Evolutionary conservation across 2,329 filamentous ascomycete species (phyloP).

Genomic region (Chaetomium sp.): DNA sequence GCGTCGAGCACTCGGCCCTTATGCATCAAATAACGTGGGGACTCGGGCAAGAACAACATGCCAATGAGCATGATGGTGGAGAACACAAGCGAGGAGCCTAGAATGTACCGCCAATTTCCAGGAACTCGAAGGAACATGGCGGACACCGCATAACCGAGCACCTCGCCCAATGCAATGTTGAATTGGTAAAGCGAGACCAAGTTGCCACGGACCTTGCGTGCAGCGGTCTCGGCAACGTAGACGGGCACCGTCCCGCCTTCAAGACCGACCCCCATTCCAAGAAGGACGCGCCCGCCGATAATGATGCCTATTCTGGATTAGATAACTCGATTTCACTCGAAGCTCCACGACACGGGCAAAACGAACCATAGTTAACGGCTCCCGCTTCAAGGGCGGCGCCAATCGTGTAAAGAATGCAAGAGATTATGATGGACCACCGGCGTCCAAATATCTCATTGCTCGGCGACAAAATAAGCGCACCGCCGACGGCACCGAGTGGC

Average conservation of each 20-base stretch:
- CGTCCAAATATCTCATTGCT: slow-evolving; percentile 6
- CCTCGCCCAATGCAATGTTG: slow-evolving; percentile 10
- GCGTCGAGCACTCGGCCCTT: slow-evolving; percentile 7
- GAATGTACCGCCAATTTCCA: slow-evolving; percentile 11
- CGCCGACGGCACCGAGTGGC: slow-evolving; percentile 8
- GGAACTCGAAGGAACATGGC: slow-evolving; percentile 10
- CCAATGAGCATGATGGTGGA: slow-evolving; percentile 8
- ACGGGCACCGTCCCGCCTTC: slow-evolving; percentile 9
- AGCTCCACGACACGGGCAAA: neutral
- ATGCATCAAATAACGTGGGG: slow-evolving; percentile 7
- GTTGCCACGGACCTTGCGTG: slow-evolving; percentile 3
- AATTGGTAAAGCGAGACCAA: slow-evolving; percentile 9
- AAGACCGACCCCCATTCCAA: slow-evolving; percentile 8
- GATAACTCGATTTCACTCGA: neutral
- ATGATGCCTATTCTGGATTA: slow-evolving; percentile 1
- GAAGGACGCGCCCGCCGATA: slow-evolving; percentile 4
- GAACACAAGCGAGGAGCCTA: slow-evolving; percentile 7
- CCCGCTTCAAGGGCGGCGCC: slow-evolving; percentile 7
- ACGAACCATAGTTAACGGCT: slow-evolving; percentile 7
- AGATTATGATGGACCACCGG: slow-evolving; percentile 8
- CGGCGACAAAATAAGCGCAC: slow-evolving; percentile 3
- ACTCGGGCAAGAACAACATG: slow-evolving; percentile 10
- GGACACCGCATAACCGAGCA: slow-evolving; percentile 8
- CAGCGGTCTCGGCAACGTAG: slow-evolving; percentile 8
- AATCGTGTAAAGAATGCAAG: slow-evolving; percentile 3